Percentiles rank a stretch among this genome's conserved stretches.
These are phyloP conservation scores for Prunus mongolica DNA, from an alignment of 306 rosid genomes.

Conservation along the genomic window DNA sequence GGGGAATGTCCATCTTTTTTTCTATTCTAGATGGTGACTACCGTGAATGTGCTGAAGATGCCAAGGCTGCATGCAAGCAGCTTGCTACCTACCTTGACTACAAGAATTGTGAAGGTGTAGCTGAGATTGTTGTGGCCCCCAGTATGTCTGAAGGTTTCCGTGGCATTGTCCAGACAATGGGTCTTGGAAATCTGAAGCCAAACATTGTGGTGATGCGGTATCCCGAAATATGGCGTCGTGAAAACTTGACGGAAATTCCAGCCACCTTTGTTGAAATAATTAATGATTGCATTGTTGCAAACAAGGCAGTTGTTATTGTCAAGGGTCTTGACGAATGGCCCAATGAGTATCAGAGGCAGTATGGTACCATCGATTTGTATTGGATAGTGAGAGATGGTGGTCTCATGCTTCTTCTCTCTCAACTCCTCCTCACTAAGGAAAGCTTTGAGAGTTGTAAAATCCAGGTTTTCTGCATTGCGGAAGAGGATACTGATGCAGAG, in stretches of 20 bases:
- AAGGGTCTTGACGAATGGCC: conserved; percentile 99
- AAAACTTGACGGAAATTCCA: conserved; percentile 88
- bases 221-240: conserved; percentile 99
- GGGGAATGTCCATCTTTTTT: conserved; percentile 96
- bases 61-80: conserved; percentile 90
- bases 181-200: conserved; percentile 98
- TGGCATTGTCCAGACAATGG: conserved; percentile 96
- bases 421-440: conserved; percentile 89
- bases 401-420: conserved; percentile 97
- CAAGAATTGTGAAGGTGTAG: conserved; percentile 98
- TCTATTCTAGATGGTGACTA: conserved; percentile 95
- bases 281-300: conserved; percentile 91
- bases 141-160: conserved; percentile 91
- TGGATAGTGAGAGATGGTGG: conserved; percentile 99
- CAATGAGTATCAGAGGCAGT: conserved; percentile 89
- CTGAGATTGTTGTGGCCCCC: conserved; percentile 98
- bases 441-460: conserved; percentile 96
- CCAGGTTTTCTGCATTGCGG: conserved; percentile 97
- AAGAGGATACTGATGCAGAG: conserved; percentile 91
- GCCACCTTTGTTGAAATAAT: conserved; percentile 87
- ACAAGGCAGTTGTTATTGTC: conserved; percentile 96
- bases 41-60: conserved; percentile 92
- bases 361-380: conserved; percentile 91
- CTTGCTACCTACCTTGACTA: conserved; percentile 86
- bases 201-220: conserved; percentile 97